phyloP scores from a whole-genome alignment of 345 rosid species.

The Linum usitatissimum region DNA sequence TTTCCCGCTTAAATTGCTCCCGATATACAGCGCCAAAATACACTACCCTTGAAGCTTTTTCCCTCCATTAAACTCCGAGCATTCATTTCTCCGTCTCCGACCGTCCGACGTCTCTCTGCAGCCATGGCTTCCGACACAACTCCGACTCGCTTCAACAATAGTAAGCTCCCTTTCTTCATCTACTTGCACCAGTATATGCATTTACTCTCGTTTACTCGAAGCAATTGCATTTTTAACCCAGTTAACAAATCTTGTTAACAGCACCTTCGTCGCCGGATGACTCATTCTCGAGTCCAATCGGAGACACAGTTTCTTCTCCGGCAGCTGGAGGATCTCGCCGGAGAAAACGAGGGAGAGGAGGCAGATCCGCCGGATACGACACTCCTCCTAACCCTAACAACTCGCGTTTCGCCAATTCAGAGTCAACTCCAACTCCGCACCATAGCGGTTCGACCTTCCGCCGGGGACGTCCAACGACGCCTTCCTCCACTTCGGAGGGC shows the following conservation, averaged over 20 bases:
- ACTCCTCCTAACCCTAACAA: slow-evolving; percentile 8
- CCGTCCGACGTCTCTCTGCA: slow-evolving; percentile 13
- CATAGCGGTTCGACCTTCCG: slow-evolving; percentile 25
- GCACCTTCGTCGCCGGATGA: slow-evolving; percentile 66
- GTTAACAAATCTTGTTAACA: slow-evolving; percentile 4
- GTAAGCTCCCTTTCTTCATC: slow-evolving; percentile 19
- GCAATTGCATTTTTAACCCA: neutral
- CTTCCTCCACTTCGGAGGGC: slow-evolving; percentile 41
- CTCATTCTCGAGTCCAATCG: slow-evolving; percentile 54
- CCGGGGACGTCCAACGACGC: slow-evolving; percentile 28
- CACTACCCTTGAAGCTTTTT: neutral
- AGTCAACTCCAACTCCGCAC: slow-evolving; percentile 40
- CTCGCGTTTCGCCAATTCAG: slow-evolving; percentile 28
- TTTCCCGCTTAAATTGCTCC: slow-evolving; percentile 33
- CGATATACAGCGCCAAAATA: slow-evolving; percentile 14
- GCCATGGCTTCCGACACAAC: slow-evolving; percentile 67
- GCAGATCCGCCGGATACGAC: slow-evolving; percentile 6
- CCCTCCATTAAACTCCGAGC: slow-evolving; percentile 3
- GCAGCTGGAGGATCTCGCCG: slow-evolving; percentile 18
- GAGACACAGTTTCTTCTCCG: slow-evolving; percentile 52
- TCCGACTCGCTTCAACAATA: slow-evolving; percentile 32
- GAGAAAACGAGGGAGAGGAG: slow-evolving; percentile 14
- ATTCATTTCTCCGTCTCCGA: slow-evolving; percentile 3
- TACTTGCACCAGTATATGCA: neutral
- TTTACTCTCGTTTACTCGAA: neutral